Base-by-base conservation (phyloP, 116 monocot species). In the Dioscorea cayenensis region DNA sequence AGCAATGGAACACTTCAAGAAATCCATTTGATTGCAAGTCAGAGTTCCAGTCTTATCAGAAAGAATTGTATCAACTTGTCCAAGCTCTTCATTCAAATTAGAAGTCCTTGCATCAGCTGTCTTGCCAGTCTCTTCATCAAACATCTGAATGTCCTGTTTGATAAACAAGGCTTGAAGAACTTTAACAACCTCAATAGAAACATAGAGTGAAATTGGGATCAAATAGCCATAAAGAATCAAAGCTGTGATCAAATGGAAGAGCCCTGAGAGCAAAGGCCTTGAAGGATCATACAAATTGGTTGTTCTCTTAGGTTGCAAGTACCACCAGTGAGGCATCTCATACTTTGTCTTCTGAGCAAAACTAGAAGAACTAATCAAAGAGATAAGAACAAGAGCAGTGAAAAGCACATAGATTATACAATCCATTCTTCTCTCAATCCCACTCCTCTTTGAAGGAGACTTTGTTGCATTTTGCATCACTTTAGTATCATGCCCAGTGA, bases 1-100 rank as follows among this genome's bases (percentile, higher is more conserved):
- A 0, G 71, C 83, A 60, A 83, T 76, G 18, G 72, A 83, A 29
- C 83, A 83, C 67, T 76, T 83, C 17, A 79, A 35, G 55, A 83
- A 83, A 72, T 83, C 83, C 83, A 79, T 83, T 75, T 83, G 83
- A 37, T 83, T 83, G 65, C 83, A 83, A 25, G 83, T 83, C 48
- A 83, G 63, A 14, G 83, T 83, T 27, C 83, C 83, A 5, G 83
- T 83, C 66, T 83, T 82, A 32, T 82, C 78, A 2, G 83, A 75
- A 9, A 83, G 69, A 36, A 83, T 83, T 9, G 76, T 83, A 70
- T 83, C 79, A 48, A 83, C 83, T 51, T 78, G 83, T 75, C 83
- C 83, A 58, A 83, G 79, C 62, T 83, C 79, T 64, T 83, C 83
- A 72, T 83, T 83, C 48, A 83, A 64, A 65, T 83, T 83, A 36